phyloP scores from a whole-genome alignment of 345 rosid species.

The Kandelia obovata region DNA sequence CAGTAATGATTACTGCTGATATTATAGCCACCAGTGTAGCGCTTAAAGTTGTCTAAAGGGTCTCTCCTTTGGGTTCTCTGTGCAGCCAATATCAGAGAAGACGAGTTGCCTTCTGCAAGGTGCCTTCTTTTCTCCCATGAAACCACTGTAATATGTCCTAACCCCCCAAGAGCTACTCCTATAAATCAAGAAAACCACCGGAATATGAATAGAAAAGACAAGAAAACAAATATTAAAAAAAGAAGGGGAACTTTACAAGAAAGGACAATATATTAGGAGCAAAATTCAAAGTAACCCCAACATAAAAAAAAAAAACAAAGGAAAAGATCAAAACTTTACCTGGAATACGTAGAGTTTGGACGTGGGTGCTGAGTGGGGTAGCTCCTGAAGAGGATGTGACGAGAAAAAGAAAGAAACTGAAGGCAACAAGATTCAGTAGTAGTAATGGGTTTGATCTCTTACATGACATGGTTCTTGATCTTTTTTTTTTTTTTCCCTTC shows the following conservation, averaged over 20 bases:
- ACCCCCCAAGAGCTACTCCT: conserved; percentile 11
- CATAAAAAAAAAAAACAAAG: no score
- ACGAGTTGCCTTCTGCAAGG: conserved; percentile 41
- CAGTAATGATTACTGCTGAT: conserved; percentile 20
- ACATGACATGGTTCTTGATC: neutral
- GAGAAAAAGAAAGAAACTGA: conserved; percentile 7
- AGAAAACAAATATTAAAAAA: neutral
- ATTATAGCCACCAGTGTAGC: conserved; percentile 29
- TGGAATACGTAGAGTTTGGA: conserved; percentile 5
- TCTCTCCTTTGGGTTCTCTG: conserved; percentile 27
- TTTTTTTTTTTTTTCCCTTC: neutral
- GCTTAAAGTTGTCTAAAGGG: conserved; percentile 18
- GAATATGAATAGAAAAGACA: no score
- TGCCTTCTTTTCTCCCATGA: conserved; percentile 52
- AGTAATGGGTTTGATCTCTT: conserved; percentile 1
- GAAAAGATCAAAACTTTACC: conserved; percentile 7
- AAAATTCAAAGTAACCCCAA: neutral
- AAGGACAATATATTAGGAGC: neutral
- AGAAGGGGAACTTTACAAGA: neutral
- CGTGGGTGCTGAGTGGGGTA: neutral
- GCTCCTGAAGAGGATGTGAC: conserved; percentile 2
- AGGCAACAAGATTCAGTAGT: conserved; percentile 5
- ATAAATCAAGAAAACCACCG: neutral
- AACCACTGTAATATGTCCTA: conserved; percentile 19
- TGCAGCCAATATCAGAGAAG: conserved; percentile 22